These are phyloP conservation scores for Cladorrhinum samala DNA, from an alignment of 495 filamentous ascomycete genomes.

Conservation along the genomic window DNA sequence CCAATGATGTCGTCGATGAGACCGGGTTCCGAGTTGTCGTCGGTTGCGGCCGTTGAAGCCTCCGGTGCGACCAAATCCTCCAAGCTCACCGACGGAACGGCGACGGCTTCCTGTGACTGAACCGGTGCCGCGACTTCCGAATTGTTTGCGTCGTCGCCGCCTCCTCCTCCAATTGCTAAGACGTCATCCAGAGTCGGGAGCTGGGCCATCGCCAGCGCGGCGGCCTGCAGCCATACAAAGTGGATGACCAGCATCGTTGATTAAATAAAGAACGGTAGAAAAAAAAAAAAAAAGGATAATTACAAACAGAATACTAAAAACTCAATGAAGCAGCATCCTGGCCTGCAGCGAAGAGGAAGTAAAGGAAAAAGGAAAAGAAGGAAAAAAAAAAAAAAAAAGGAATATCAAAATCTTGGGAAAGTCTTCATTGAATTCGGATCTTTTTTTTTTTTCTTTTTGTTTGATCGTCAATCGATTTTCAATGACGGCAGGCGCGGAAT, in stretches of 20 bases:
- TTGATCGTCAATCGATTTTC: not conserved
- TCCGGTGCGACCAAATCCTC: conserved; percentile 1
- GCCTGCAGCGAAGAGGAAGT: not conserved
- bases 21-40: not conserved
- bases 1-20: conserved; percentile 5
- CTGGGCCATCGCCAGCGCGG: conserved; percentile 22
- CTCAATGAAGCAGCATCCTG: not conserved
- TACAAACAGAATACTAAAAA: conserved; percentile 1
- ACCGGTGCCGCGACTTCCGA: not conserved
- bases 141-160: not conserved
- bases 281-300: conserved; percentile 9
- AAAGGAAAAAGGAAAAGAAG: not conserved
- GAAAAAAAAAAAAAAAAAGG: no score
- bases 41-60: not conserved
- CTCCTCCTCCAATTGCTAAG: conserved; percentile 6
- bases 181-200: conserved; percentile 9
- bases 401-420: no score
- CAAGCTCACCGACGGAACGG: not conserved
- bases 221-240: conserved; percentile 24
- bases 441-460: no score
- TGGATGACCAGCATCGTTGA: conserved; percentile 27
- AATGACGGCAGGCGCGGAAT: not conserved
- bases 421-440: no score
- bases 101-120: not conserved
- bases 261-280: no score